Conservation (phyloP, 352 stramenopile species). For the Globisporangium irregulare region DNA sequence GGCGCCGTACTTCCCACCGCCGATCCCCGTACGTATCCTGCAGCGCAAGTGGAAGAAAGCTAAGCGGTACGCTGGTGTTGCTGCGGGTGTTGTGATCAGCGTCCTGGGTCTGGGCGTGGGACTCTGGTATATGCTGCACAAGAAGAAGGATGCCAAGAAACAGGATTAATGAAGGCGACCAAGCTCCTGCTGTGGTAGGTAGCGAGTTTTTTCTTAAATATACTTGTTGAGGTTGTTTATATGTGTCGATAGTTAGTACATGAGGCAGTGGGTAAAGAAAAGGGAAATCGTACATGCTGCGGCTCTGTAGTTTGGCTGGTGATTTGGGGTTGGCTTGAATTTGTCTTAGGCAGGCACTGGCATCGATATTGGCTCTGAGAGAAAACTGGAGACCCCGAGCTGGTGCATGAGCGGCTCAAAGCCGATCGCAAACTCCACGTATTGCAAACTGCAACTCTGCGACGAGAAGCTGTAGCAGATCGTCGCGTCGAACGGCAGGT, state of each 20-base stretch:
- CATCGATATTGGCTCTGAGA: constrained; percentile 21
- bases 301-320: not conserved
- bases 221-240: constrained; percentile 1
- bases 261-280: not conserved
- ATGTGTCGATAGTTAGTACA: not conserved
- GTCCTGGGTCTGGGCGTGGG: not conserved
- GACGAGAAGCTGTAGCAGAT: constrained; percentile 81
- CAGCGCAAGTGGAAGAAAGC: constrained; percentile 60
- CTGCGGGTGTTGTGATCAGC: not conserved
- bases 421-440: constrained; percentile 85
- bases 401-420: constrained; percentile 83
- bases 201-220: constrained; percentile 1
- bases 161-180: not conserved
- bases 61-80: constrained; percentile 16
- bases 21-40: constrained; percentile 53
- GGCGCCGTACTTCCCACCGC: constrained; percentile 56
- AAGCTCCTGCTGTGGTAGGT: not conserved
- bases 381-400: constrained; percentile 58
- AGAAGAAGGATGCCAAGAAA: not conserved
- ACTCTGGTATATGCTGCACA: not conserved
- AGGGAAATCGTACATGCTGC: not conserved
- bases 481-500: constrained; percentile 73
- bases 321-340: not conserved
- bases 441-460: constrained; percentile 45
- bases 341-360: not conserved